Evolutionary conservation across 208 protist genomes (phyloP), one percentile per base, ranked within the genome.

Genomic region (Leishmania arabica): DNA sequence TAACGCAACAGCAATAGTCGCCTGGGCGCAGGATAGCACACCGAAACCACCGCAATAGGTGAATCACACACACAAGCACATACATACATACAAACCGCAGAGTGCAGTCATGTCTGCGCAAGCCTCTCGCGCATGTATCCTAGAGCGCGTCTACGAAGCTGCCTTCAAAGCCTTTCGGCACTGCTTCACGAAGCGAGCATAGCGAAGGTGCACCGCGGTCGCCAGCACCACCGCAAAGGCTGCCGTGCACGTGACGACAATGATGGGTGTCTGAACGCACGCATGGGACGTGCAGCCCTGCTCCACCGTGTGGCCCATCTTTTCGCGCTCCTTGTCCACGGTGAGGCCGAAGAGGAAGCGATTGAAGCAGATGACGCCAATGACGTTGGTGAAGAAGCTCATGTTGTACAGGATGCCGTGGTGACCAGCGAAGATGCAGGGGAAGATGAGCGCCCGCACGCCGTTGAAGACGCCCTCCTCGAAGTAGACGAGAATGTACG

Each of bases 401-500:
- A 93, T 88, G 78, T 92, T 93, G 84, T 95, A 95, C 65, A 89
- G 85, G 42, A 91, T 88, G 42, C 81, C 83, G 75, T 91, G 89
- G 83, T 94, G 79, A 27, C 53, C 71, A 64, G 84, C 69, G 73
- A 88, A 94, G 37, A 94, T 81, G 72, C 82, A 88, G 49, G 91
- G 91, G 78, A 91, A 94, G 83, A 91, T 92, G 31, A 94, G 84
- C 42, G 91, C 91, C 62, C 85, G 84, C 21, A 91, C 77, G 42
- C 87, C 88, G 73, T 88, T 84, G 81, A 90, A 91, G 64, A 88
- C 74, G 83, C 91, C 91, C 79, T 94, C 85, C 77, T 94, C 89
- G 60, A 94, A 90, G 81, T 94, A 94, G 45, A 92, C 79, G 58
- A 94, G 73, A 40, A 94, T 91, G 83, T 91, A 94, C 51, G 91